Conservation (phyloP, 2,329 filamentous ascomycete genomes). For the Pyricularia pennisetigena region DNA sequence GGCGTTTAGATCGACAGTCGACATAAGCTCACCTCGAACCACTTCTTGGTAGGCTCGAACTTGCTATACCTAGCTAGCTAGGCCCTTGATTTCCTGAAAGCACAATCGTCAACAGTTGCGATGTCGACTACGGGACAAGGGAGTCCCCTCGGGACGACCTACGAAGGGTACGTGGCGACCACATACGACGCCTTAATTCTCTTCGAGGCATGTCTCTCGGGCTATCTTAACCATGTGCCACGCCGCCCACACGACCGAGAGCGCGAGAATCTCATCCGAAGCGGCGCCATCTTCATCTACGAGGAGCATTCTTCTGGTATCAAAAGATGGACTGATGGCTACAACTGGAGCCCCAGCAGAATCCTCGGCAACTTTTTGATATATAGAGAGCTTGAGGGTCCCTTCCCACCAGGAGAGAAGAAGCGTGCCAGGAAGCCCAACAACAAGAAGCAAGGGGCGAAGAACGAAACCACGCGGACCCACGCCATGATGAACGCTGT, state of each 20-base stretch:
- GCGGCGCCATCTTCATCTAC: slow-evolving; percentile 84
- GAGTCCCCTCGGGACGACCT: slow-evolving; percentile 1
- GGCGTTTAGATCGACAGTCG: not conserved
- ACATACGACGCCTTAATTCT: slow-evolving; percentile 70
- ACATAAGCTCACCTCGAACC: not conserved
- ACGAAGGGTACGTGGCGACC: slow-evolving; percentile 49
- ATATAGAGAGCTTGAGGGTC: slow-evolving; percentile 71
- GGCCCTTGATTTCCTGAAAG: not conserved
- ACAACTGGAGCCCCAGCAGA: slow-evolving; percentile 82
- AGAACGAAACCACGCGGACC: not conserved
- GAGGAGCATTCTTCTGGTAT: slow-evolving; percentile 86
- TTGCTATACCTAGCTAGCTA: not conserved
- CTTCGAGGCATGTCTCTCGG: slow-evolving; percentile 68
- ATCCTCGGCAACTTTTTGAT: slow-evolving; percentile 79
- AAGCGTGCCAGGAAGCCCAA: slow-evolving; percentile 67
- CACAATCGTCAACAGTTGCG: not conserved
- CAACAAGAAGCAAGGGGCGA: slow-evolving; percentile 25
- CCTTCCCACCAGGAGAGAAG: slow-evolving; percentile 75
- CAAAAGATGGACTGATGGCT: slow-evolving; percentile 88
- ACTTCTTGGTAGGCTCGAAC: not conserved
- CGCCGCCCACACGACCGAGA: slow-evolving; percentile 82
- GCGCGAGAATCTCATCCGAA: slow-evolving; percentile 64
- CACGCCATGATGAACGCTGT: not conserved
- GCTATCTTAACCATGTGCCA: slow-evolving; percentile 63
- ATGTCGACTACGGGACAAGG: not conserved